These are phyloP conservation scores for Mucor velutinosus DNA, from an alignment of 371 early-diverging fungal species.

Conservation along the genomic window DNA sequence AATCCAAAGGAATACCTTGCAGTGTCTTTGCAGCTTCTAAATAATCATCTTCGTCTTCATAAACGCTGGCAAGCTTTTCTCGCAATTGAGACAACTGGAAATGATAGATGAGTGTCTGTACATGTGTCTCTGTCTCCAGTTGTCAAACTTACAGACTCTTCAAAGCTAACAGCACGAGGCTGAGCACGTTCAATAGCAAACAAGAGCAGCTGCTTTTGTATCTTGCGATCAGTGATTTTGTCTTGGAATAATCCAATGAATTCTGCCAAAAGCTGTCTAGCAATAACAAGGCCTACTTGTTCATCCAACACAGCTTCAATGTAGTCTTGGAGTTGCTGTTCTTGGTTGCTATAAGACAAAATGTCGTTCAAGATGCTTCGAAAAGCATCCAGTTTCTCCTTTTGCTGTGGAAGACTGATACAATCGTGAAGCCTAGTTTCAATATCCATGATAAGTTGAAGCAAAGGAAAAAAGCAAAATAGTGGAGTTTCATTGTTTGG, in stretches of 20 bases:
- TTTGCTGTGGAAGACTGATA: slow-evolving; percentile 39
- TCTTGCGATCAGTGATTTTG: slow-evolving; percentile 39
- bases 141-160: slow-evolving; percentile 71
- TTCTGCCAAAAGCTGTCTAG: slow-evolving; percentile 73
- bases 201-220: slow-evolving; percentile 54
- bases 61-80: slow-evolving; percentile 72
- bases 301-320: slow-evolving; percentile 72
- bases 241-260: slow-evolving; percentile 49
- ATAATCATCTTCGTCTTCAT: slow-evolving; percentile 80
- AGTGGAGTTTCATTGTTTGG: slow-evolving; percentile 2
- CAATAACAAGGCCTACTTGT: slow-evolving; percentile 73
- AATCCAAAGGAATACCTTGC: slow-evolving; percentile 84
- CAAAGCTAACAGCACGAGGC: slow-evolving; percentile 80
- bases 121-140: background rate
- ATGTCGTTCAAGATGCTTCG: slow-evolving; percentile 33
- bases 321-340: slow-evolving; percentile 42
- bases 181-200: slow-evolving; percentile 65
- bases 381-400: slow-evolving; percentile 46
- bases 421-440: slow-evolving; percentile 32
- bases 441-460: slow-evolving; percentile 27
- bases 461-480: background rate
- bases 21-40: slow-evolving; percentile 77
- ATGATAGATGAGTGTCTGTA: background rate
- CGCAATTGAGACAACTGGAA: slow-evolving; percentile 71
- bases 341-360: slow-evolving; percentile 22